Conservation (phyloP, 495 filamentous ascomycete species). For the Daldinia caldariorum region DNA sequence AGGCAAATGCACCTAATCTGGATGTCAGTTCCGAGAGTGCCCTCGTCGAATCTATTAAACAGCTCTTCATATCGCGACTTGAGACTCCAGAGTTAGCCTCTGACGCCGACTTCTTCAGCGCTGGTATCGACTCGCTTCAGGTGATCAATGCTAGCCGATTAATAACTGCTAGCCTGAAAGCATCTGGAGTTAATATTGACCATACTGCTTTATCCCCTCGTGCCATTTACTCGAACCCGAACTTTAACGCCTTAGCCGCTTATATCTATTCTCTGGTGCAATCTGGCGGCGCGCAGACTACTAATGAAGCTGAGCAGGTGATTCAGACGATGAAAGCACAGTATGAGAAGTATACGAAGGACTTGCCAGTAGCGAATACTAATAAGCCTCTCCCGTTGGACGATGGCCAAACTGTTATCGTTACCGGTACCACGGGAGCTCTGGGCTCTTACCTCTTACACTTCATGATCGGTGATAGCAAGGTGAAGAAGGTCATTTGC, state of each 20-base stretch:
- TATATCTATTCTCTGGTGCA: constrained; percentile 41
- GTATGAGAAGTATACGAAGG: constrained; percentile 46
- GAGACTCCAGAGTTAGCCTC: constrained; percentile 42
- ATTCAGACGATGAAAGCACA: constrained; percentile 15
- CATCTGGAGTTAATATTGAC: constrained; percentile 47
- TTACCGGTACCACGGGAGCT: constrained; percentile 69
- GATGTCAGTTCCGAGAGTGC: constrained; percentile 46
- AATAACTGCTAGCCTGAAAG: constrained; percentile 48
- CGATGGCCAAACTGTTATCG: constrained; percentile 53
- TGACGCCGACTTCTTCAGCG: constrained; percentile 56
- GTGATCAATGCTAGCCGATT: constrained; percentile 52
- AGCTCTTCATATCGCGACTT: constrained; percentile 47
- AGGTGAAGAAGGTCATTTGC: constrained; percentile 61
- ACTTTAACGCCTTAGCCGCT: constrained; percentile 43
- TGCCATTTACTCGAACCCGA: constrained; percentile 54
- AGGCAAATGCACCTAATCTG: constrained; percentile 39
- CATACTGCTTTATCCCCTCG: constrained; percentile 48
- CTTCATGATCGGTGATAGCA: constrained; percentile 43
- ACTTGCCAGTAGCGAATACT: constrained; percentile 37
- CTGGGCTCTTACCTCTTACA: constrained; percentile 66
- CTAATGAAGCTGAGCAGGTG: constrained; percentile 9
- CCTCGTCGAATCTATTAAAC: constrained; percentile 48
- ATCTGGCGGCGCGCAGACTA: constrained; percentile 14
- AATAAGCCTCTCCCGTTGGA: constrained; percentile 44
- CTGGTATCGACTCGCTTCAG: constrained; percentile 65